Base-by-base conservation (phyloP, 2,329 filamentous ascomycete species). In the Scedosporium apiospermum region DNA sequence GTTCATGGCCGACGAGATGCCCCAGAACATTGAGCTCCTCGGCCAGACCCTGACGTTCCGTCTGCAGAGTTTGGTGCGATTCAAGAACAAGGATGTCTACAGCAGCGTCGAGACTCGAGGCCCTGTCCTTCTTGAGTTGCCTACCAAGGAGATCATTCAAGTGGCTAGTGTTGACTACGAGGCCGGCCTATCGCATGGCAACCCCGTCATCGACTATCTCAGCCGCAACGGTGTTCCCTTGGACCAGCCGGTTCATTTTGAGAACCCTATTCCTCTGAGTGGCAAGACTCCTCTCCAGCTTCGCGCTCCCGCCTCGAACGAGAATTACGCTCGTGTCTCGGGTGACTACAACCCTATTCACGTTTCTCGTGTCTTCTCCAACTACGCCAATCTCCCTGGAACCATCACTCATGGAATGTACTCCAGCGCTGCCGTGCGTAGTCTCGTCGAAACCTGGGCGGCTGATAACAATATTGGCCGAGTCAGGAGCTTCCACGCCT, bases 321-420 rank as follows among this genome's bases (percentile, higher is more conserved):
- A 99, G 81, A 96, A 91, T 34, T 99, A 99, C 71, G 96, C 95
- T 65, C 90, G 92, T 67, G 95, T 99, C 18, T 99, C 96, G 60
- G 95, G 95, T 57, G 95, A 99, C 74, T 99, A 92, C 84, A 99
- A 99, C 77, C 95, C 95, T 26, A 99, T 99, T 66, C 95, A 99
- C 81, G 95, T 99, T 55, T 97, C 95, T 12, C 89, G 95, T 63
- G 91, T 97, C 62, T 99, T 99, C 78, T 90, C 95, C 38, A 91
- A 87, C 77, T 99, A 98, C 71, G 96, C 95, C 73, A 95, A 93
- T 74, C 83, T 99, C 16, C 93, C 93, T 1, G 96, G 95, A 59
- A 99, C 95, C 55, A 99, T 99, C 71, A 99, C 95, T 1, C 95
- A 99, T 73, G 95, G 95, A 73, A 99, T 99, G 95, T 99, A 98